Base-by-base conservation (phyloP, 2,329 filamentous ascomycete genomes). In the Nemania abortiva region DNA sequence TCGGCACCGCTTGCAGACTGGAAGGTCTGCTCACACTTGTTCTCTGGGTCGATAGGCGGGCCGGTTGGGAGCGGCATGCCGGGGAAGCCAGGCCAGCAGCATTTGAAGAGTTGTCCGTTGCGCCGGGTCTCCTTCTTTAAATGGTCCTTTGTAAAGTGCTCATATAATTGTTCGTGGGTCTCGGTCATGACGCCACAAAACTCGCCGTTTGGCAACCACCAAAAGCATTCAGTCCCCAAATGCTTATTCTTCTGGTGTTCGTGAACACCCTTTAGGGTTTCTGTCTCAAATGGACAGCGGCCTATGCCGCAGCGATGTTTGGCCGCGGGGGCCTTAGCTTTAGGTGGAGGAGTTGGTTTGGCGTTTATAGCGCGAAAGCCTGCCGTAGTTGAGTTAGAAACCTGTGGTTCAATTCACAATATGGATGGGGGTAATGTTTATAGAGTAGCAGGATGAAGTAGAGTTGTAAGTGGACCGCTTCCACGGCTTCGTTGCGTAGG, bases 241-340 rank as follows among this genome's bases (percentile, higher is more conserved):
- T 65, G 63, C 10, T n/a, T 37, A 6, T 65, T 65, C 27, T 60
- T 65, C 5, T 18, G 13, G 5, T 65, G 63, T 9, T 65, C 56
- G 0, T 2, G 6, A 0, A 65, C 20, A 0, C 55, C 55, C 6
- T 24, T 53, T 0, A 11, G n/a, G 6, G n/a, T 59, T 0, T n/a
- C 3, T 24, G n/a, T 60, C 5, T 11, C 3, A 10, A 65, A 65
- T 1, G 20, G 0, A 15, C 63, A 65, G 4, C 11, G 6, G 6
- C 45, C 55, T 0, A 60, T 20, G 7, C 20, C 6, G 11, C 55
- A 60, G 20, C n/a, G n/a, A 10, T 22, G 47, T 27, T 27, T 27
- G 2, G 2, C 24, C 5, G 24, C 24, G 5, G 24, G 24, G 24
- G 24, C 24, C 24, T 27, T 27, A 5, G 24, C 24, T 27, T 27